Evolutionary conservation across 352 stramenopile genomes (phyloP).

Genomic region (Globisporangium nagaii): DNA sequence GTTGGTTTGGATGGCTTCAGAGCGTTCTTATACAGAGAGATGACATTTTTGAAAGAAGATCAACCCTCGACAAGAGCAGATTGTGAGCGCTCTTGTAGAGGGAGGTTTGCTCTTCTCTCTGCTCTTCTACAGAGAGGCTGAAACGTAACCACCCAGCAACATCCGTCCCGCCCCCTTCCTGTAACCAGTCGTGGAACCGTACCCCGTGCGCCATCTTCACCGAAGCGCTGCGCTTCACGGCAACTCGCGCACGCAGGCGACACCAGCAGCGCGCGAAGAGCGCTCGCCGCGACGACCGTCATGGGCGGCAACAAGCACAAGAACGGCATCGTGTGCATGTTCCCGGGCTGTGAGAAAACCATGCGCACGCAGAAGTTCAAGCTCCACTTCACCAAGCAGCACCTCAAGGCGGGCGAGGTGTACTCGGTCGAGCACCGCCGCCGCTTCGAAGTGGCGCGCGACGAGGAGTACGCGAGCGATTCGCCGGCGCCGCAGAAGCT

Average conservation of each 20-base stretch:
- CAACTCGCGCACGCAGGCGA: too few relatives aligned
- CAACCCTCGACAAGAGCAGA: too few relatives aligned
- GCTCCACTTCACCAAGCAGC: constrained; percentile 72
- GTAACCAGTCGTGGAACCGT: constrained; percentile 9
- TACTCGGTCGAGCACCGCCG: constrained; percentile 76
- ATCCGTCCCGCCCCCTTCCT: neutral
- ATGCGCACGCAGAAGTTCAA: constrained; percentile 89
- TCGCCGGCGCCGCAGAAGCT: constrained; percentile 2
- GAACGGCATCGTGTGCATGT: constrained; percentile 84
- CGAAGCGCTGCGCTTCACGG: neutral
- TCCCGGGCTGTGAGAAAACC: constrained; percentile 71
- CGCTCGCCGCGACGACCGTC: neutral
- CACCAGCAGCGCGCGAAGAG: too few relatives aligned
- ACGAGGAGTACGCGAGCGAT: constrained; percentile 33
- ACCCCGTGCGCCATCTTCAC: neutral
- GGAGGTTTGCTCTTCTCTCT: constrained; percentile 5
- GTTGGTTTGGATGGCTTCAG: too few relatives aligned
- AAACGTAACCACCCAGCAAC: constrained; percentile 18
- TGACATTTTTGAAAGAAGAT: neutral
- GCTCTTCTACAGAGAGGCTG: constrained; percentile 19
- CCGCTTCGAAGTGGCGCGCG: constrained; percentile 68
- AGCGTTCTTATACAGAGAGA: neutral
- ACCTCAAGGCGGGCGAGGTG: constrained; percentile 68
- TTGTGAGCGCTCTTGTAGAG: constrained; percentile 29
- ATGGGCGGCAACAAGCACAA: constrained; percentile 88